A percentile compares a stretch with the other conserved stretches of the same genome.
Evolutionary conservation across 2,329 filamentous ascomycete species (phyloP).

Genomic region (Didymella keratinophila): DNA sequence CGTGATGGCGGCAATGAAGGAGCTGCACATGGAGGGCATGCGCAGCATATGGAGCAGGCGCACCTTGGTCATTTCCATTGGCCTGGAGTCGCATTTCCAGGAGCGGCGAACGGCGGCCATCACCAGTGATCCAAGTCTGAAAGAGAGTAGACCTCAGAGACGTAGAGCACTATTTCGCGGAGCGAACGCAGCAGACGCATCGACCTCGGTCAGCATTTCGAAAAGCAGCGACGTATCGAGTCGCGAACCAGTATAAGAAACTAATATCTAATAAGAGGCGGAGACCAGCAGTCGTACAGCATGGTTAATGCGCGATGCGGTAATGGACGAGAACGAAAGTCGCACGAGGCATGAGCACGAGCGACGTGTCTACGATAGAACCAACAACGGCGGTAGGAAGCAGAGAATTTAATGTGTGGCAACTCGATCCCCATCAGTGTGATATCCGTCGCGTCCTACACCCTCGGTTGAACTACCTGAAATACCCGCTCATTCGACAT

Average conservation of each 20-base stretch:
- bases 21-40: constrained; percentile 23
- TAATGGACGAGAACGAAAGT: not conserved
- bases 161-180: not conserved
- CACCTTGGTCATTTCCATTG: constrained; percentile 36
- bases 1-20: constrained; percentile 37
- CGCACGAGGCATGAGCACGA: not conserved
- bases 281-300: not conserved
- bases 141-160: not conserved
- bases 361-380: not conserved
- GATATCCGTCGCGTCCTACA: not conserved
- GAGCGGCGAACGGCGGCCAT: constrained; percentile 32
- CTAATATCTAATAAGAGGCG: constrained; percentile 10
- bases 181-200: not conserved
- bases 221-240: not conserved
- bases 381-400: not conserved
- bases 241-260: not conserved
- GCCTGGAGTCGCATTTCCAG: constrained; percentile 42
- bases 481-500: constrained; percentile 1
- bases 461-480: constrained; percentile 9
- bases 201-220: not conserved
- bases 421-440: not conserved
- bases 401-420: not conserved
- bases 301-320: not conserved
- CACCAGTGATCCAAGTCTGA: constrained; percentile 21
- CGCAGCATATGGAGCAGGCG: constrained; percentile 31